These are phyloP conservation scores for Bretschneidera sinensis DNA, from an alignment of 345 rosid genomes.

Conservation along the genomic window DNA sequence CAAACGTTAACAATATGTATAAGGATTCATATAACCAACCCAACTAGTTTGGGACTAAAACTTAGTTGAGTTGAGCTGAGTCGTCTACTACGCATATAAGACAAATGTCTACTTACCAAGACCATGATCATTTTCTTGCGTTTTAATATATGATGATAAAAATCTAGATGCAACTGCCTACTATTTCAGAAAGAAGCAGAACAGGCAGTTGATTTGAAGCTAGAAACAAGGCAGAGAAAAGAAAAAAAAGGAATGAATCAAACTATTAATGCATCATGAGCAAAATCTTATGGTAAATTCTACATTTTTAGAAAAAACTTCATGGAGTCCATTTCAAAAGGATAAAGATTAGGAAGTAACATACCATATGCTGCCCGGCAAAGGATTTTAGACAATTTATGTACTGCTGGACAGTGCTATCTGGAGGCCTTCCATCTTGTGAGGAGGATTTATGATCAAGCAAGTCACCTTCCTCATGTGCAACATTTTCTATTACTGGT, in stretches of 20 bases:
- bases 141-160: too few relatives aligned
- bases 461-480: constrained; percentile 38
- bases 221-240: background rate
- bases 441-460: constrained; percentile 40
- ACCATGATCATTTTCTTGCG: too few relatives aligned
- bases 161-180: background rate
- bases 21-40: background rate
- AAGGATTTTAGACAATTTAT: constrained; percentile 52
- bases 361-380: constrained; percentile 63
- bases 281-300: too few relatives aligned
- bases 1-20: too few relatives aligned
- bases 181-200: background rate
- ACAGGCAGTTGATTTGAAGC: too few relatives aligned
- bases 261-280: too few relatives aligned
- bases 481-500: constrained; percentile 38
- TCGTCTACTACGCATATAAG: too few relatives aligned
- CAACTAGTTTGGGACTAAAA: background rate
- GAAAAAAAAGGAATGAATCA: background rate
- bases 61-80: too few relatives aligned
- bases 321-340: background rate
- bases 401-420: constrained; percentile 49
- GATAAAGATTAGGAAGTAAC: constrained; percentile 13
- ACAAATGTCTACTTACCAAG: too few relatives aligned
- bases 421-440: constrained; percentile 36
- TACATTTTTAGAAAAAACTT: background rate